Conservation (phyloP, 805 yeast species). For the Schwanniomyces vanrijiae region DNA sequence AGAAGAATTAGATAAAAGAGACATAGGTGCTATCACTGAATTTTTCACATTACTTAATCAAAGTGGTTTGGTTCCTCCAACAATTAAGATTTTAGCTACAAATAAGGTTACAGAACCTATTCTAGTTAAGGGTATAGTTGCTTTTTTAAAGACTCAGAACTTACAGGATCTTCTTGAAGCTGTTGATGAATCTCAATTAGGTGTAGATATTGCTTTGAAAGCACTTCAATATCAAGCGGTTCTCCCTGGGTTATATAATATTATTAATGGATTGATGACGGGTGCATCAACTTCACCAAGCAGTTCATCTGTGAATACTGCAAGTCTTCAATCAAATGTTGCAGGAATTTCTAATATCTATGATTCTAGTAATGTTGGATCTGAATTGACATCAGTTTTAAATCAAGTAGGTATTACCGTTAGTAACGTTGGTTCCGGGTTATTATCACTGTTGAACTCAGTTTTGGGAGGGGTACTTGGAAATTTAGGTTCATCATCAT, state of each 20-base stretch:
- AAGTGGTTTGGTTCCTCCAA: constrained; percentile 19
- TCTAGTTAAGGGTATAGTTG: constrained; percentile 21
- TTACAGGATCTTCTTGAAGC: constrained; percentile 19
- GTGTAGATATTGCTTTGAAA: constrained; percentile 21
- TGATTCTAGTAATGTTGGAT: constrained; percentile 1
- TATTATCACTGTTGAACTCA: constrained; percentile 14
- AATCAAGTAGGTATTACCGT: constrained; percentile 8
- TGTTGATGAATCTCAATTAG: constrained; percentile 25
- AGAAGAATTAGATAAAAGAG: constrained; percentile 8
- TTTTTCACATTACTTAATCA: constrained; percentile 20
- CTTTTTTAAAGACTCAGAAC: constrained; percentile 19
- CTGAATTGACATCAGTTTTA: constrained; percentile 3
- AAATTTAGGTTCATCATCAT: neutral
- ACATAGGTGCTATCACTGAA: constrained; percentile 19
- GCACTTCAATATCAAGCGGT: constrained; percentile 14
- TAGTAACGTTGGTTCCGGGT: constrained; percentile 6
- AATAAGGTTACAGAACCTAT: constrained; percentile 24
- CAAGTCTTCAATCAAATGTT: constrained; percentile 9
- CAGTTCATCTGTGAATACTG: constrained; percentile 7
- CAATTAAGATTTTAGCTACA: constrained; percentile 20
- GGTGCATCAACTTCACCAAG: constrained; percentile 12
- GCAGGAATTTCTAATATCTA: constrained; percentile 9
- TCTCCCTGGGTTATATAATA: constrained; percentile 16
- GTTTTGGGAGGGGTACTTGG: constrained; percentile 5
- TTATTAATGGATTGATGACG: constrained; percentile 15